These are phyloP conservation scores for Yamadazyma triangularis DNA, from an alignment of 1,139 yeast genomes.

Conservation along the genomic window DNA sequence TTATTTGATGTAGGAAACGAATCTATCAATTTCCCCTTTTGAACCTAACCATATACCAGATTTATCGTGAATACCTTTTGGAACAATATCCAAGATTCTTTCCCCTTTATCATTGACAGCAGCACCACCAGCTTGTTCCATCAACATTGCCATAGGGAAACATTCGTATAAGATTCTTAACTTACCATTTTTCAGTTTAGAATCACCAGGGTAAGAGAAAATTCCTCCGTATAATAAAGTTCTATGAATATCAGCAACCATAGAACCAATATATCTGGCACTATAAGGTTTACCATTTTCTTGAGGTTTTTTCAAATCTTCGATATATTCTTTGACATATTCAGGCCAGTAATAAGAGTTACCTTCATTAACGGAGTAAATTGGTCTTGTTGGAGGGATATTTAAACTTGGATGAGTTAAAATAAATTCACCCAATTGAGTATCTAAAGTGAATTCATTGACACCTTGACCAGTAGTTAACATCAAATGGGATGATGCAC, in stretches of 20 bases:
- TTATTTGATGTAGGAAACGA: conserved; percentile 35
- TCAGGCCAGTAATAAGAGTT: conserved; percentile 85
- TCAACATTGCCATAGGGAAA: conserved; percentile 95
- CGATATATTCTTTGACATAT: conserved; percentile 62
- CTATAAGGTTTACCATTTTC: conserved; percentile 77
- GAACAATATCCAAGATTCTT: conserved; percentile 79
- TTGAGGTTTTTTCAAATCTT: conserved; percentile 73
- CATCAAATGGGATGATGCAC: conserved; percentile 95
- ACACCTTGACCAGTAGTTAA: conserved; percentile 91
- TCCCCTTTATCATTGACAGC: conserved; percentile 91
- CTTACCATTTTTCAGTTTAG: conserved; percentile 86
- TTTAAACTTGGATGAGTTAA: conserved; percentile 77
- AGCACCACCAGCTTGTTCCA: conserved; percentile 94
- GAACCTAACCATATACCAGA: conserved; percentile 97
- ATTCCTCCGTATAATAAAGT: conserved; percentile 93
- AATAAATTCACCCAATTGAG: conserved; percentile 91
- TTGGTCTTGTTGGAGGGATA: conserved; percentile 63
- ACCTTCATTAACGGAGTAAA: conserved; percentile 94
- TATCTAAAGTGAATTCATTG: conserved; percentile 91
- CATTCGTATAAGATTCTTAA: conserved; percentile 91
- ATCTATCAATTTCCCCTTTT: conserved; percentile 70
- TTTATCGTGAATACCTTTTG: conserved; percentile 89
- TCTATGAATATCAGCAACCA: conserved; percentile 99
- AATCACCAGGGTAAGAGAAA: conserved; percentile 91
- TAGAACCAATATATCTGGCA: conserved; percentile 93